These are phyloP conservation scores for Hypoxylon subgilvum DNA, from an alignment of 495 filamentous ascomycete genomes.

Conservation along the genomic window DNA sequence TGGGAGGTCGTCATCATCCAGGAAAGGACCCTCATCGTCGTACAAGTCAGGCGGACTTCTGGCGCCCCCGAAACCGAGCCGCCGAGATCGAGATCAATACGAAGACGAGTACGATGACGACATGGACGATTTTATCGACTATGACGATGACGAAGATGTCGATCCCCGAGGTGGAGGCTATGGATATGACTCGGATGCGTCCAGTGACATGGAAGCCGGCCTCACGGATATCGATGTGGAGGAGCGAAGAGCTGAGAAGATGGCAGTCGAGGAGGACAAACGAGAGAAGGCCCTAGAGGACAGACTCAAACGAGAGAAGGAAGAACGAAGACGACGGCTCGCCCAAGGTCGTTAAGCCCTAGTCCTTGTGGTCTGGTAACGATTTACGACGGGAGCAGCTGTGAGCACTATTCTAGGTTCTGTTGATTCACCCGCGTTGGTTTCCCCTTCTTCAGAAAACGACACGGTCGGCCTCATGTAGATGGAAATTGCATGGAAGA, in stretches of 20 bases:
- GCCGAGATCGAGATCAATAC: conserved; percentile 52
- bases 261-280: conserved; percentile 59
- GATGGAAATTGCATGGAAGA: conserved; percentile 38
- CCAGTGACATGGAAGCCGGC: conserved; percentile 69
- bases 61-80: conserved; percentile 37
- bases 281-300: conserved; percentile 54
- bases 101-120: conserved; percentile 63
- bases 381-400: not conserved
- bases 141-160: conserved; percentile 60
- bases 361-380: not conserved
- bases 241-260: conserved; percentile 55
- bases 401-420: not conserved
- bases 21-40: conserved; percentile 27
- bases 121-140: conserved; percentile 59
- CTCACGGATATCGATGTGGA: conserved; percentile 64
- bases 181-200: conserved; percentile 54
- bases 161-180: conserved; percentile 47
- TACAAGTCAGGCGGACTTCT: conserved; percentile 37
- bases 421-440: conserved; percentile 1
- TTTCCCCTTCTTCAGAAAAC: not conserved
- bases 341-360: conserved; percentile 24
- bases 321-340: conserved; percentile 48
- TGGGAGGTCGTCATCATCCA: conserved; percentile 36
- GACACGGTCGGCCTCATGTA: conserved; percentile 25
- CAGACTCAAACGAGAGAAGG: conserved; percentile 53